phyloP scores from a whole-genome alignment of 352 stramenopile genomes.

The Globisporangium irregulare region DNA sequence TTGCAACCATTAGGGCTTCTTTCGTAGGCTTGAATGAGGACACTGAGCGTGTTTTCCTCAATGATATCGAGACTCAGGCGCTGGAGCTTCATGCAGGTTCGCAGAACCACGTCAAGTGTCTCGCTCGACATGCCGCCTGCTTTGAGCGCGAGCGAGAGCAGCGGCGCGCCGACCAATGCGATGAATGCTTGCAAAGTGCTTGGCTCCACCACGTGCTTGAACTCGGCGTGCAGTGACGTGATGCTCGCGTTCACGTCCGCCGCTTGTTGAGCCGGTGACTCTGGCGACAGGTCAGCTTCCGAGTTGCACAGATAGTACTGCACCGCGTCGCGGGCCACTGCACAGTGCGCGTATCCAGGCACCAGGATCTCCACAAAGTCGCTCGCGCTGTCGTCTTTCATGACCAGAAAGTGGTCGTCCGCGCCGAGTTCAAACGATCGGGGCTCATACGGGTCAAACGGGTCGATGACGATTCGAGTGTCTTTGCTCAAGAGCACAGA shows the following conservation, averaged over 20 bases:
- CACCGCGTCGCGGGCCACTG: slow-evolving; percentile 9
- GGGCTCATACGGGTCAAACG: not conserved
- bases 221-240: slow-evolving; percentile 8
- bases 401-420: slow-evolving; percentile 23
- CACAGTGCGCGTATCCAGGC: slow-evolving; percentile 18
- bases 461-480: slow-evolving; percentile 11
- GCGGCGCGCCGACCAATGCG: slow-evolving; percentile 8
- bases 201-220: slow-evolving; percentile 7
- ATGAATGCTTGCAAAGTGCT: slow-evolving; percentile 14
- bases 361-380: slow-evolving; percentile 19
- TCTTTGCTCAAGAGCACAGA: slow-evolving; percentile 19
- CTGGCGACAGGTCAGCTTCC: not conserved
- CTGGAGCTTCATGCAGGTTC: slow-evolving; percentile 1
- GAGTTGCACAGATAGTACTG: slow-evolving; percentile 13
- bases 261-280: not conserved
- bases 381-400: slow-evolving; percentile 12
- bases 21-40: slow-evolving; percentile 14
- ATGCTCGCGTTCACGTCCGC: not conserved
- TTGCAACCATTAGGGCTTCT: not conserved
- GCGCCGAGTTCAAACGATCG: slow-evolving; percentile 2
- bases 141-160: slow-evolving; percentile 11
- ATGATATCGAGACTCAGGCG: slow-evolving; percentile 15
- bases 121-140: slow-evolving; percentile 3
- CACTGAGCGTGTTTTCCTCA: slow-evolving; percentile 1
- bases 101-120: slow-evolving; percentile 1